phyloP scores from a whole-genome alignment of 2,329 filamentous ascomycete species.

The Aspergillus ochraceoroseus region DNA sequence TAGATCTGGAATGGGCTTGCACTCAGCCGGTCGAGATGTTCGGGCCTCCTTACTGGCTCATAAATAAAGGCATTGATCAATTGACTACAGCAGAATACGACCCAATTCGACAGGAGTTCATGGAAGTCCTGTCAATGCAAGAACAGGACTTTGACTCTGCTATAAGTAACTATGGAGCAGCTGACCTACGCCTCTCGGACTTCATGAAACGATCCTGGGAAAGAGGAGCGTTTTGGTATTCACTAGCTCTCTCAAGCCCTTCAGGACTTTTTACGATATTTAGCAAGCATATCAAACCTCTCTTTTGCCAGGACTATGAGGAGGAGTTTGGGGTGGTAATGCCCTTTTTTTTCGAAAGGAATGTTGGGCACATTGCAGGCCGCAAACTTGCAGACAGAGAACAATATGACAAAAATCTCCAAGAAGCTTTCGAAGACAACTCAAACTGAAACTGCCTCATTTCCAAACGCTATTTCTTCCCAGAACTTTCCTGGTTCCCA shows the following conservation, averaged over 20 bases:
- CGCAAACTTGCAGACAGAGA: slow-evolving; percentile 17
- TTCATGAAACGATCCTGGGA: slow-evolving; percentile 16
- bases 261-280: too few species aligned
- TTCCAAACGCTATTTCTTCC: neutral
- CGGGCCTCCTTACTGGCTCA: slow-evolving; percentile 22
- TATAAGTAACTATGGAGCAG: too few species aligned
- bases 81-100: slow-evolving; percentile 17
- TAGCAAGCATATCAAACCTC: too few species aligned
- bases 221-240: too few species aligned
- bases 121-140: slow-evolving; percentile 12
- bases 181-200: slow-evolving; percentile 8
- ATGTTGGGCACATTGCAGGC: slow-evolving; percentile 12
- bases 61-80: slow-evolving; percentile 18
- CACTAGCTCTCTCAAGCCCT: too few species aligned
- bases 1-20: slow-evolving; percentile 19
- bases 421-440: slow-evolving; percentile 11
- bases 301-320: slow-evolving; percentile 3
- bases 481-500: neutral
- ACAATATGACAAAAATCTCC: slow-evolving; percentile 14
- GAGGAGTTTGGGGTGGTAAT: slow-evolving; percentile 17
- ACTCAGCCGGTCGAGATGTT: slow-evolving; percentile 22
- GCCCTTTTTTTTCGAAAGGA: slow-evolving; percentile 18
- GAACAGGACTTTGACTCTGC: slow-evolving; percentile 5
- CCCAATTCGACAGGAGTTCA: slow-evolving; percentile 14
- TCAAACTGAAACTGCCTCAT: slow-evolving; percentile 1